A percentile compares a stretch with the other conserved stretches of the same genome.
phyloP scores from a whole-genome alignment of 208 protist species.

The Crithidia thermophila region DNA sequence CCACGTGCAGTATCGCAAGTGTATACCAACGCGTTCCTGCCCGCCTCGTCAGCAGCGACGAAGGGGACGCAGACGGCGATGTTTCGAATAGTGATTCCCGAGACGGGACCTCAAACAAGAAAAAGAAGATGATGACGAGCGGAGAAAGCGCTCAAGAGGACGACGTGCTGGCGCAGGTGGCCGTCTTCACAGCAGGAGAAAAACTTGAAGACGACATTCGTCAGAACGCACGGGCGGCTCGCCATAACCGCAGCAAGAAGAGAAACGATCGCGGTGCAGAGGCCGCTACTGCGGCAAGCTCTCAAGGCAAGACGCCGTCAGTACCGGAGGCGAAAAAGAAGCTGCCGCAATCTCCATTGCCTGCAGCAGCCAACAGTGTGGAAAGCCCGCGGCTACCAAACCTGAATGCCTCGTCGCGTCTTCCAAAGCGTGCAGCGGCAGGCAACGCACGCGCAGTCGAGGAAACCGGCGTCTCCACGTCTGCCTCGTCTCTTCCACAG shows the following conservation, averaged over 20 bases:
- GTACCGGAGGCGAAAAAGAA: neutral
- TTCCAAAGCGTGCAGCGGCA: too few relatives aligned
- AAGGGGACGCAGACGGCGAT: neutral
- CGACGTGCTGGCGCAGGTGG: neutral
- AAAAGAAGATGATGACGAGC: neutral
- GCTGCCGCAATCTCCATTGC: too few relatives aligned
- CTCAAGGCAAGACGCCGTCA: neutral
- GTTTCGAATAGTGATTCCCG: too few relatives aligned
- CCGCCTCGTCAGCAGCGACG: slow-evolving; percentile 1
- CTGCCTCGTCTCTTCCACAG: neutral
- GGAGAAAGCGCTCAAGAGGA: neutral
- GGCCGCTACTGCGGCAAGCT: neutral
- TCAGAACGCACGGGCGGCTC: slow-evolving; percentile 21
- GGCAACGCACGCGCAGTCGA: too few relatives aligned
- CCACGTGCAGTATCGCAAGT: slow-evolving; percentile 49
- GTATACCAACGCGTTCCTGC: slow-evolving; percentile 45
- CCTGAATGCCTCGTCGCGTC: too few relatives aligned
- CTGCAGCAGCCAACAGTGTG: too few relatives aligned
- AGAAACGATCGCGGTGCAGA: neutral
- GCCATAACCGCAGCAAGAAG: slow-evolving; percentile 1
- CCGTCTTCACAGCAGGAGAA: slow-evolving; percentile 10
- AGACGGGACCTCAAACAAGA: too few relatives aligned
- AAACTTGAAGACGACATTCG: slow-evolving; percentile 65
- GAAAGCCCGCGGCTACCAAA: too few relatives aligned
- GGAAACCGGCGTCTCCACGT: too few relatives aligned